Percentiles rank a stretch among this genome's conserved stretches.
phyloP scores from a whole-genome alignment of 768 basidiomycete genomes.

The Auriscalpium orientale region DNA sequence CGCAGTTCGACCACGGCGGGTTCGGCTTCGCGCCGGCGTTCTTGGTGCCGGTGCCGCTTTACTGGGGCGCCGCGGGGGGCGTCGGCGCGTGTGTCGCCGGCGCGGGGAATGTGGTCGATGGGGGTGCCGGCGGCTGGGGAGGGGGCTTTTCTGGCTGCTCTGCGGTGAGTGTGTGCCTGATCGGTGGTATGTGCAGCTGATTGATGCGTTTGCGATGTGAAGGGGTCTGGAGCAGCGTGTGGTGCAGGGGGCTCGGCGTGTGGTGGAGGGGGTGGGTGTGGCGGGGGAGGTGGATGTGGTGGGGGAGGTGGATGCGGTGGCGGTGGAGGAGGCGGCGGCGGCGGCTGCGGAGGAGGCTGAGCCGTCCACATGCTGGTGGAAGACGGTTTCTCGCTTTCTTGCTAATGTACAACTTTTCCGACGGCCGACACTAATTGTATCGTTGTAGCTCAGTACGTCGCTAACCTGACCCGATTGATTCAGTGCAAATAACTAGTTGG shows the following conservation, averaged over 20 bases:
- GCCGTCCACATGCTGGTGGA: too few relatives aligned
- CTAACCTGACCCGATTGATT: too few relatives aligned
- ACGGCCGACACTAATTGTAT: too few relatives aligned
- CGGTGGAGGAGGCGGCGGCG: neutral
- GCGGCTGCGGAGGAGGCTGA: neutral
- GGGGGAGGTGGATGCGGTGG: neutral
- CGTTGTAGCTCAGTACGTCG: too few relatives aligned
- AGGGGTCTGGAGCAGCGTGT: neutral
- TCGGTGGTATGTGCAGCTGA: neutral
- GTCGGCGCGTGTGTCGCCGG: neutral
- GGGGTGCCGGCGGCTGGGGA: neutral
- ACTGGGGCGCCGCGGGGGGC: conserved; percentile 6
- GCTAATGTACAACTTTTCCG: too few relatives aligned
- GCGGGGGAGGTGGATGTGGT: neutral
- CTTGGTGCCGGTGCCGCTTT: conserved; percentile 32
- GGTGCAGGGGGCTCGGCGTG: neutral
- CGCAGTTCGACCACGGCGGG: conserved; percentile 6
- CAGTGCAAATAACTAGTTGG: too few relatives aligned
- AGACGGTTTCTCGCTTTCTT: too few relatives aligned
- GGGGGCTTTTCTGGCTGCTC: neutral
- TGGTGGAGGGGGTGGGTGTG: neutral
- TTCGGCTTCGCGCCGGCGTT: conserved; percentile 27
- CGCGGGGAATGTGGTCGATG: neutral
- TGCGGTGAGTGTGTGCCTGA: neutral
- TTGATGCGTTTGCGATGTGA: neutral